phyloP scores from a whole-genome alignment of 768 basidiomycete species.

The Cyclocybe cylindracea region DNA sequence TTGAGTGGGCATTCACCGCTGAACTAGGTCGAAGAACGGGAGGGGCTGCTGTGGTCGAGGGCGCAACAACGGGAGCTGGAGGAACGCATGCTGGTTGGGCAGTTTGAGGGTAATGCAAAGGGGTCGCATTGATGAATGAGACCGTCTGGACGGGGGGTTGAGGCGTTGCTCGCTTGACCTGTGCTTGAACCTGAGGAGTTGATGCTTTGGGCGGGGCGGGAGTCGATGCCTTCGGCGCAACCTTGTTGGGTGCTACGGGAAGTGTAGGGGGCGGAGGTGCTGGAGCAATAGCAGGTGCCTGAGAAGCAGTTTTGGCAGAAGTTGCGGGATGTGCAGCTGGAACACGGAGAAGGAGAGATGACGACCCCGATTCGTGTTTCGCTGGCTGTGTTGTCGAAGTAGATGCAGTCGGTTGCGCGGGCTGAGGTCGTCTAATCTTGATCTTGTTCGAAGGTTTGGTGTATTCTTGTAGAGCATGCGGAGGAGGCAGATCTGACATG shows the following conservation, averaged over 20 bases:
- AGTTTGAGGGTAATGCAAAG: conserved; percentile 57
- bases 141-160: conserved; percentile 33
- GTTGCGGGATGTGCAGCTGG: conserved; percentile 27
- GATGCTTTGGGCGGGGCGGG: conserved; percentile 23
- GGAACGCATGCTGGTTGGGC: conserved; percentile 54
- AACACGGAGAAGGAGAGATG: conserved; percentile 37
- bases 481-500: conserved; percentile 77
- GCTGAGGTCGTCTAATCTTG: conserved; percentile 65
- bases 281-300: conserved; percentile 21
- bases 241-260: conserved; percentile 18
- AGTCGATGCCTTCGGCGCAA: conserved; percentile 14
- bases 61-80: conserved; percentile 21
- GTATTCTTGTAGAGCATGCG: conserved; percentile 65
- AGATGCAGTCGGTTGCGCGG: conserved; percentile 33
- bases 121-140: conserved; percentile 33
- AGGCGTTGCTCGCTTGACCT: conserved; percentile 30
- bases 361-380: conserved; percentile 18
- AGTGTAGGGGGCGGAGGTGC: conserved; percentile 22
- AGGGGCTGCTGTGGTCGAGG: conserved; percentile 23
- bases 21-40: conserved; percentile 21
- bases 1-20: conserved; percentile 25
- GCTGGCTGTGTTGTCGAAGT: conserved; percentile 17
- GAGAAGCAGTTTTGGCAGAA: conserved; percentile 21
- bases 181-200: conserved; percentile 22
- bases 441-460: conserved; percentile 64